Percentiles rank a stretch among this genome's conserved stretches.
Conservation (phyloP, 768 basidiomycete species). For the Lentinula boryana region DNA sequence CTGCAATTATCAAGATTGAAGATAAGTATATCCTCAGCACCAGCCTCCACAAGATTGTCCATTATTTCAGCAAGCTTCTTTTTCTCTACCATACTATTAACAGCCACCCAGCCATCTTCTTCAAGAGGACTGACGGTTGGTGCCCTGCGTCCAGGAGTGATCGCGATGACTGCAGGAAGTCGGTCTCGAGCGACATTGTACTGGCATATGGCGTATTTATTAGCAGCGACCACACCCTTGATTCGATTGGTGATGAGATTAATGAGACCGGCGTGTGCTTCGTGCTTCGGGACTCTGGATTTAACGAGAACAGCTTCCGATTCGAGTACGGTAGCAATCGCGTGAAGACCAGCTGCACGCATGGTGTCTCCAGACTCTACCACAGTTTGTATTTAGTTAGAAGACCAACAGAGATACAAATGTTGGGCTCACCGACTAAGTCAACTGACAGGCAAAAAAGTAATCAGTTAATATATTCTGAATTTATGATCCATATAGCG, state of each 20-base stretch:
- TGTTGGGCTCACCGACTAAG: constrained; percentile 71
- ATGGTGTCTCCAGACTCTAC: constrained; percentile 98
- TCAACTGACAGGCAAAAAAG: constrained; percentile 56
- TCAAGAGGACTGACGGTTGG: constrained; percentile 87
- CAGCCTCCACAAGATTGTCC: constrained; percentile 78
- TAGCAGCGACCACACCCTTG: constrained; percentile 85
- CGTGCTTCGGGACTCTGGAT: constrained; percentile 58
- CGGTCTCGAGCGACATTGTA: constrained; percentile 79
- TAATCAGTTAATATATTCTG: not conserved
- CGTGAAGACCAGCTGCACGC: constrained; percentile 93
- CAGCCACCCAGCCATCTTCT: constrained; percentile 81
- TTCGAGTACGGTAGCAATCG: constrained; percentile 83
- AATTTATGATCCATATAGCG: not conserved
- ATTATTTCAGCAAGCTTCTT: constrained; percentile 74
- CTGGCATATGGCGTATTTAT: constrained; percentile 83
- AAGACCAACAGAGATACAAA: not conserved
- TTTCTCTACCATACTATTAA: constrained; percentile 91
- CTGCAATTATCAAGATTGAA: constrained; percentile 92
- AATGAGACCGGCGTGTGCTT: constrained; percentile 61
- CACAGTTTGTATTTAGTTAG: not conserved
- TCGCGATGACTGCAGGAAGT: constrained; percentile 51
- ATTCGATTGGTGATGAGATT: constrained; percentile 80
- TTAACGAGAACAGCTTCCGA: constrained; percentile 93
- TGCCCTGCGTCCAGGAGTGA: constrained; percentile 88
- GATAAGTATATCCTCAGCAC: constrained; percentile 88